Conservation (phyloP, 192 early-diverging fungal genomes). For the Geranomyces variabilis region DNA sequence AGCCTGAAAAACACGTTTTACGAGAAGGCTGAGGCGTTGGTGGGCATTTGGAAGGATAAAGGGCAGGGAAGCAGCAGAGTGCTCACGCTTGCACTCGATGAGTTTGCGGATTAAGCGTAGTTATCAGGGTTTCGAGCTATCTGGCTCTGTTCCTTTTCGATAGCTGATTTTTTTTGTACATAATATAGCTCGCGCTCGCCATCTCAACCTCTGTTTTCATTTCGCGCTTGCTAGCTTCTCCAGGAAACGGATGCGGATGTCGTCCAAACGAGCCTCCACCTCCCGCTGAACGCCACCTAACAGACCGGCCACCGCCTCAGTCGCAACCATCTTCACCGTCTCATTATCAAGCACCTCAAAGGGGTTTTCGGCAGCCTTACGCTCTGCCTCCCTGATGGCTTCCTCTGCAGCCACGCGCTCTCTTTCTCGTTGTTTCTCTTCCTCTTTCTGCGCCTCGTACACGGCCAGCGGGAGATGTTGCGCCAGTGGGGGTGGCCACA, state of each 20-base stretch:
- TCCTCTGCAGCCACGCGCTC: conserved; percentile 30
- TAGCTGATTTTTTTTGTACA: too few species aligned
- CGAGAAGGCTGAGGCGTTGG: conserved; percentile 88
- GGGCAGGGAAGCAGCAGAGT: conserved; percentile 79
- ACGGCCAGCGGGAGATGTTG: conserved; percentile 36
- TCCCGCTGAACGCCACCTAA: conserved; percentile 27
- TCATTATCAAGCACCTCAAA: conserved; percentile 38
- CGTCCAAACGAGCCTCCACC: conserved; percentile 34
- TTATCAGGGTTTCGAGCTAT: too few species aligned
- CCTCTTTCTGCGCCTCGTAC: conserved; percentile 32
- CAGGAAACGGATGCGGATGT: conserved; percentile 31
- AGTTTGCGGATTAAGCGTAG: conserved; percentile 21
- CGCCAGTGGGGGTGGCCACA: conserved; percentile 30
- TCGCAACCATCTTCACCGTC: conserved; percentile 32
- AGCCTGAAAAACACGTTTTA: conserved; percentile 94
- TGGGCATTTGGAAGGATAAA: conserved; percentile 96
- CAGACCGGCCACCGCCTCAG: conserved; percentile 27
- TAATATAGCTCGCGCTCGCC: too few species aligned
- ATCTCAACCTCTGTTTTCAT: not conserved
- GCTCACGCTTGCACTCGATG: conserved; percentile 66
- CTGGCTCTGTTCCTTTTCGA: too few species aligned
- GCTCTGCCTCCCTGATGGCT: conserved; percentile 30
- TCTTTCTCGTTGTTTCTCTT: conserved; percentile 27
- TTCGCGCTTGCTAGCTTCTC: conserved; percentile 16
- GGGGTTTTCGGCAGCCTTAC: conserved; percentile 43